Conservation (phyloP, 2,329 filamentous ascomycete species). For the Emmonsiellopsis sp. region DNA sequence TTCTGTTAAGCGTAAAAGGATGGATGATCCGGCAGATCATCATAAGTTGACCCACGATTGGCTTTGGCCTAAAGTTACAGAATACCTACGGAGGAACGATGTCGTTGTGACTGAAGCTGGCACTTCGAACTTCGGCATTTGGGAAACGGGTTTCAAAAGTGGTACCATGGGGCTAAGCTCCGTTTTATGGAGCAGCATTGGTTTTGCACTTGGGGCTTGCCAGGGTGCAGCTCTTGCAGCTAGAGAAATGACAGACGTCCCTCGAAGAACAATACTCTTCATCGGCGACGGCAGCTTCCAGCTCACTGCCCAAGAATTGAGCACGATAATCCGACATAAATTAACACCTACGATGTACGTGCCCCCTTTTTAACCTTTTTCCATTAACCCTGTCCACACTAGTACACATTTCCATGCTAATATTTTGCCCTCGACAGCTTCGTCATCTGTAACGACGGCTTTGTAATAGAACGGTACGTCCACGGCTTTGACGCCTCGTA, state of each 20-base stretch:
- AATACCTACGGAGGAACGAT: conserved; percentile 64
- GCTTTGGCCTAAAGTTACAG: conserved; percentile 67
- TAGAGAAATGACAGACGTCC: conserved; percentile 49
- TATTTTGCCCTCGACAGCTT: conserved; percentile 49
- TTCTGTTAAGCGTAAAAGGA: conserved; percentile 43
- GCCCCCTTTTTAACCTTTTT: not conserved
- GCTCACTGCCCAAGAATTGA: conserved; percentile 73
- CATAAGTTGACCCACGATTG: conserved; percentile 41
- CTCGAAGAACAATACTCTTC: conserved; percentile 66
- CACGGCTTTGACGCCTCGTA: conserved; percentile 72
- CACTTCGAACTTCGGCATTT: conserved; percentile 80
- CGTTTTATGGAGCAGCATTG: conserved; percentile 62
- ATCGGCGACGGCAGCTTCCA: conserved; percentile 87
- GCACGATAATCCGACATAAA: conserved; percentile 68
- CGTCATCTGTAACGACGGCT: conserved; percentile 79
- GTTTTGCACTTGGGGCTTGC: conserved; percentile 54
- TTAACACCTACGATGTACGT: conserved; percentile 68
- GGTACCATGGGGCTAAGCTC: conserved; percentile 75
- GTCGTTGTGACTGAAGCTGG: conserved; percentile 81
- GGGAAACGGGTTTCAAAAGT: conserved; percentile 70
- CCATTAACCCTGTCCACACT: not conserved
- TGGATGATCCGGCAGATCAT: conserved; percentile 38
- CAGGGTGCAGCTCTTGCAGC: conserved; percentile 67
- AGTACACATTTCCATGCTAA: not conserved
- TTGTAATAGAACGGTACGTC: conserved; percentile 82